phyloP scores from a whole-genome alignment of 176 grass and related monocot genomes.

The Cenchrus purpureus region DNA sequence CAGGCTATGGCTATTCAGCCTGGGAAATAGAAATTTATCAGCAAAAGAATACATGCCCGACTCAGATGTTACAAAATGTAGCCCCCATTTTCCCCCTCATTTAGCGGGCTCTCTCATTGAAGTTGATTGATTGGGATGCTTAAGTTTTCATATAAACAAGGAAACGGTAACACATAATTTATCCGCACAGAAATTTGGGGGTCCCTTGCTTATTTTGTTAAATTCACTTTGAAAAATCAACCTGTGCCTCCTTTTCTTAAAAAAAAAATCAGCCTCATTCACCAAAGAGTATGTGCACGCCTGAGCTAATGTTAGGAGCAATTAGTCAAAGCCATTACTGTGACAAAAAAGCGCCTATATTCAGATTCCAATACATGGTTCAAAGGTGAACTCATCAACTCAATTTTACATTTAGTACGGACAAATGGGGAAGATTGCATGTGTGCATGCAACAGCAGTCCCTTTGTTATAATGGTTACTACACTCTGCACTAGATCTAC shows the following conservation, averaged over 20 bases:
- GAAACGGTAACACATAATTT: background rate
- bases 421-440: background rate
- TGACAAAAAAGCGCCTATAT: background rate
- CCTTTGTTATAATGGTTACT: background rate
- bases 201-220: background rate
- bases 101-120: background rate
- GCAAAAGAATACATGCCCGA: background rate
- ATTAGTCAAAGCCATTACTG: background rate
- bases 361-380: background rate
- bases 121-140: no score
- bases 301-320: no score
- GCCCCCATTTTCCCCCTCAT: background rate
- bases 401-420: background rate
- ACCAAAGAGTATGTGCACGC: no score
- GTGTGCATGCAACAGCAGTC: background rate
- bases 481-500: conserved; percentile 24
- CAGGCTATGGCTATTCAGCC: background rate
- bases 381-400: background rate
- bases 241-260: no score
- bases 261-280: no score
- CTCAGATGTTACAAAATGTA: background rate
- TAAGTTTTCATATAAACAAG: background rate
- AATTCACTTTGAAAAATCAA: no score
- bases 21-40: background rate
- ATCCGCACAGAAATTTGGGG: background rate